phyloP scores from a whole-genome alignment of 2,329 filamentous ascomycete genomes.

The Xylariaceae sp. region DNA sequence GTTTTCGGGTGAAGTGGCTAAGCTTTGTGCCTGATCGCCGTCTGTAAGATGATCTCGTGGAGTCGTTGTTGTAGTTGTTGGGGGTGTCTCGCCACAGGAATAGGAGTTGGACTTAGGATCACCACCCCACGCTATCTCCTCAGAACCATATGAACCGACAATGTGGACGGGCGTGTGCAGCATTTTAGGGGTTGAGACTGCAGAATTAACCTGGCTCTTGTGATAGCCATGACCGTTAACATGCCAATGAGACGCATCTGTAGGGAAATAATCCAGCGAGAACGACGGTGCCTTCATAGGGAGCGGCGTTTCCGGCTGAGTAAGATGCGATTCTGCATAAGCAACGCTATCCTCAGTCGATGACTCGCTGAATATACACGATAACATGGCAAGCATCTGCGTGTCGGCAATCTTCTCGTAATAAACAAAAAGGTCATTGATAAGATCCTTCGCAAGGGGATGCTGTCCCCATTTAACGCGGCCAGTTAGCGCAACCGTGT shows the following conservation, averaged over 20 bases:
- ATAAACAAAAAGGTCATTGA: conserved; percentile 64
- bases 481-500: conserved; percentile 49
- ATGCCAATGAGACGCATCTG: conserved; percentile 56
- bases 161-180: conserved; percentile 58
- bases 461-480: conserved; percentile 70
- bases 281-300: conserved; percentile 68
- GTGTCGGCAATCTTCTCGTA: conserved; percentile 65
- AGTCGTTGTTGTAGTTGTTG: conserved; percentile 50
- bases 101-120: conserved; percentile 61
- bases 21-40: conserved; percentile 51
- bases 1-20: conserved; percentile 63
- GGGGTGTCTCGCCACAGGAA: conserved; percentile 65
- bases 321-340: conserved; percentile 59
- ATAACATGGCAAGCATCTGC: conserved; percentile 73
- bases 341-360: conserved; percentile 57
- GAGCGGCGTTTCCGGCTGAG: conserved; percentile 63
- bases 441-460: conserved; percentile 64
- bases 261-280: conserved; percentile 68
- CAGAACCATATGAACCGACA: conserved; percentile 60
- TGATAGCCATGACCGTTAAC: conserved; percentile 44
- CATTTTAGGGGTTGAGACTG: conserved; percentile 59
- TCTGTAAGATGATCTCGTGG: conserved; percentile 50
- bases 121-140: conserved; percentile 54
- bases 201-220: conserved; percentile 57
- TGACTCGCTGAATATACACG: conserved; percentile 68